Evolutionary conservation across 2,329 filamentous ascomycete species (phyloP).

Genomic region (Penicillium vulpinum): DNA sequence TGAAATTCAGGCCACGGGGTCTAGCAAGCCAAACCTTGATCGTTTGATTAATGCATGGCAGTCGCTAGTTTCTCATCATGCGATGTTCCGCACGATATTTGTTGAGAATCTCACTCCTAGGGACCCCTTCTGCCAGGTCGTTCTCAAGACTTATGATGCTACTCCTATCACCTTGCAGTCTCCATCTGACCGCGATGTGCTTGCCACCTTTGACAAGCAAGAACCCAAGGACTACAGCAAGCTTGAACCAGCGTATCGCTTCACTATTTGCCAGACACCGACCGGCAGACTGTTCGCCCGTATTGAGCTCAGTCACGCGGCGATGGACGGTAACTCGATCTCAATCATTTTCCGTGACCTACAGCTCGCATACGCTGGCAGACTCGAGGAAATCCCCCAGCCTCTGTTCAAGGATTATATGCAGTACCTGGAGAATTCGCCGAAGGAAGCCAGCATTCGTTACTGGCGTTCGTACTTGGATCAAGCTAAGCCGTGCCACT

Average conservation of each 20-base stretch:
- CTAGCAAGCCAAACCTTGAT: slow-evolving; percentile 27
- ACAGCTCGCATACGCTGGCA: slow-evolving; percentile 46
- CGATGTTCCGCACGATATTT: slow-evolving; percentile 42
- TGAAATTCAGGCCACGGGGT: slow-evolving; percentile 28
- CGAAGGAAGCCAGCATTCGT: slow-evolving; percentile 30
- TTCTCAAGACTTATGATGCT: slow-evolving; percentile 33
- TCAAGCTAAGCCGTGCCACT: slow-evolving; percentile 37
- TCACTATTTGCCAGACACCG: slow-evolving; percentile 48
- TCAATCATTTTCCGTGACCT: slow-evolving; percentile 51
- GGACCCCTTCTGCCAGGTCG: slow-evolving; percentile 38
- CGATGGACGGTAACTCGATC: slow-evolving; percentile 55
- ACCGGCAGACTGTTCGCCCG: slow-evolving; percentile 44
- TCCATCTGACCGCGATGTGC: slow-evolving; percentile 28
- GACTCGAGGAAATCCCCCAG: slow-evolving; percentile 38
- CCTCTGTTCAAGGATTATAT: slow-evolving; percentile 41
- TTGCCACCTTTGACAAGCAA: slow-evolving; percentile 33
- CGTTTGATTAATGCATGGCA: slow-evolving; percentile 33
- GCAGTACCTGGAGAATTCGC: slow-evolving; percentile 28
- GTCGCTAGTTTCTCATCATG: slow-evolving; percentile 33
- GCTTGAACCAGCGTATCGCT: slow-evolving; percentile 45
- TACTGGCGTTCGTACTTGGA: slow-evolving; percentile 43
- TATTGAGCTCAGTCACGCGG: slow-evolving; percentile 54
- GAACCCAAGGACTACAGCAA: slow-evolving; percentile 27
- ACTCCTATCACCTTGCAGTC: slow-evolving; percentile 34
- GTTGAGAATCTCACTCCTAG: slow-evolving; percentile 34